Percentiles rank a stretch among this genome's conserved stretches.
phyloP scores from a whole-genome alignment of 495 filamentous ascomycete species.

The Trichoderma orchidacearum region DNA sequence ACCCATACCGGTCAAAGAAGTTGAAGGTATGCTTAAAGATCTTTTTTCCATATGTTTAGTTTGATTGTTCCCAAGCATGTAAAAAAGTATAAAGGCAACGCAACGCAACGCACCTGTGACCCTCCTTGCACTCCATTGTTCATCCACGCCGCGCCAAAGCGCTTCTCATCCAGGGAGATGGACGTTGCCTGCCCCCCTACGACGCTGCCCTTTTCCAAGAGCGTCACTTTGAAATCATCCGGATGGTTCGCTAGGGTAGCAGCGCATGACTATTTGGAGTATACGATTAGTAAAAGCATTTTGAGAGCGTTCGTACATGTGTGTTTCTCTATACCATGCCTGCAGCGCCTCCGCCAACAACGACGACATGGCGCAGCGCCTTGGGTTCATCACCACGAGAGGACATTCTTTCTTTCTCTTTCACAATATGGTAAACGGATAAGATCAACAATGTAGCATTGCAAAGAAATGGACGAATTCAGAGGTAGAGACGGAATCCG shows the following conservation, averaged over 20 bases:
- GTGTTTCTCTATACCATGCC: constrained; percentile 31
- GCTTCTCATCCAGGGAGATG: constrained; percentile 52
- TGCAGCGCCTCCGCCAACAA: constrained; percentile 43
- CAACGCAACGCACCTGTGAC: constrained; percentile 31
- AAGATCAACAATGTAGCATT: too few species aligned
- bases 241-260: constrained; percentile 60
- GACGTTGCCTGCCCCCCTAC: constrained; percentile 76
- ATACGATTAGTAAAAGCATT: neutral
- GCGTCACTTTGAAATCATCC: constrained; percentile 57
- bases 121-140: constrained; percentile 82
- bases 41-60: constrained; percentile 7
- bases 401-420: neutral
- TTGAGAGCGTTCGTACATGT: too few species aligned
- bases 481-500: too few species aligned
- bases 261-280: constrained; percentile 53
- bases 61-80: too few species aligned
- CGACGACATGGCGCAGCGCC: constrained; percentile 29
- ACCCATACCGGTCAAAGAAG: constrained; percentile 58
- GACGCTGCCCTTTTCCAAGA: constrained; percentile 54
- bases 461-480: too few species aligned
- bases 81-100: too few species aligned
- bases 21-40: constrained; percentile 75
- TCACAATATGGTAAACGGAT: too few species aligned
- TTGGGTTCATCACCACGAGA: neutral
- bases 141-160: constrained; percentile 59